Evolutionary conservation across 1,139 yeast species (phyloP).

Genomic region (Groenewaldozyma auringiensis): DNA sequence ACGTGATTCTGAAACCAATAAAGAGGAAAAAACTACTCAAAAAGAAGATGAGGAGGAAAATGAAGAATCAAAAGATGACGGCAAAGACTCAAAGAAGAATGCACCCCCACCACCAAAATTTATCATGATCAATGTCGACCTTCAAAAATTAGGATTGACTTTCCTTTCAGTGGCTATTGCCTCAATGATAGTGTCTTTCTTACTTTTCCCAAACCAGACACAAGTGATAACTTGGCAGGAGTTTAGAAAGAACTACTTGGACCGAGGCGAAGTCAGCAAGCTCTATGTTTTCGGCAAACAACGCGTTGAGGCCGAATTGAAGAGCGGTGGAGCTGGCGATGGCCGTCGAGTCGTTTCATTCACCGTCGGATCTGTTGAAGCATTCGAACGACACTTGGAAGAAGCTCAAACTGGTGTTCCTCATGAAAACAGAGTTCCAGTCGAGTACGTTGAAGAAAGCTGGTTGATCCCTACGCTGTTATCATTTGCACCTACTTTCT

Average conservation of each 20-base stretch:
- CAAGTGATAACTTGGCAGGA: slow-evolving; percentile 72
- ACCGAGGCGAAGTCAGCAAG: slow-evolving; percentile 72
- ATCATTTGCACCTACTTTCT: slow-evolving; percentile 75
- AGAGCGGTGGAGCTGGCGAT: slow-evolving; percentile 8
- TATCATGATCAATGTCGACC: slow-evolving; percentile 35
- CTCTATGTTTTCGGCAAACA: slow-evolving; percentile 69
- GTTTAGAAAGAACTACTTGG: slow-evolving; percentile 74
- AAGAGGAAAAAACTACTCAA: background rate
- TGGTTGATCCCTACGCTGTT: slow-evolving; percentile 53
- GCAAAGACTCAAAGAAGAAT: slow-evolving; percentile 23
- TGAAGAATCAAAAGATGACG: slow-evolving; percentile 23
- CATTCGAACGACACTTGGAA: slow-evolving; percentile 80
- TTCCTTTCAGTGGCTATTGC: background rate
- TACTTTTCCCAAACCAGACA: background rate
- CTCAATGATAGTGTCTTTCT: background rate
- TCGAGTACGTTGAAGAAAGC: slow-evolving; percentile 67
- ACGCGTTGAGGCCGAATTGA: slow-evolving; percentile 37
- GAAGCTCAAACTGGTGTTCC: slow-evolving; percentile 65
- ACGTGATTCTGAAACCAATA: background rate
- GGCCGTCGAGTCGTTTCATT: slow-evolving; percentile 41
- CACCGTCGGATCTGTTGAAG: slow-evolving; percentile 84
- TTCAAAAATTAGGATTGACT: slow-evolving; percentile 3
- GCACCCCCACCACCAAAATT: slow-evolving; percentile 27
- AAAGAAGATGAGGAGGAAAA: slow-evolving; percentile 16
- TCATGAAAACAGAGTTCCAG: slow-evolving; percentile 66